A percentile compares a stretch with the other conserved stretches of the same genome.
Conservation (phyloP, 352 stramenopile genomes). For the Bremia lactucae region DNA sequence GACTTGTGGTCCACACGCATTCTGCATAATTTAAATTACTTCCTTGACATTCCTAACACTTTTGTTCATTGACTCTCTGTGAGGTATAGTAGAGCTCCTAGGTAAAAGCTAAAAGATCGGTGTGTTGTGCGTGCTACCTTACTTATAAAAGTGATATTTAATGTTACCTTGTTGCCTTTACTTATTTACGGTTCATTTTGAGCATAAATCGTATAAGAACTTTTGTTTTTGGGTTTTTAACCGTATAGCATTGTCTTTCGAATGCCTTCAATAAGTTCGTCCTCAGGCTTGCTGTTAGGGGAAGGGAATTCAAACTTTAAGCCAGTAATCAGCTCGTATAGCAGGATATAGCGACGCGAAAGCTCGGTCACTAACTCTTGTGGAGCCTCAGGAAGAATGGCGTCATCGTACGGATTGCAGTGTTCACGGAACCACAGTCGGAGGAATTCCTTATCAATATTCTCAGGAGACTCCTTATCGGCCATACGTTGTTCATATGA, state of each 20-base stretch:
- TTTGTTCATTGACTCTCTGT: too few relatives aligned
- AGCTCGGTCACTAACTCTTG: constrained; percentile 94
- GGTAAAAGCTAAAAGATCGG: too few relatives aligned
- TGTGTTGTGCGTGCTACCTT: too few relatives aligned
- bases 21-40: too few relatives aligned
- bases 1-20: too few relatives aligned
- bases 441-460: constrained; percentile 99
- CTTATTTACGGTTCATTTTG: too few relatives aligned
- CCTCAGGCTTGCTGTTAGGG: constrained; percentile 17
- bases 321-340: constrained; percentile 99
- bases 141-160: too few relatives aligned
- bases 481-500: constrained; percentile 87
- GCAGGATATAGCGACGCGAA: constrained; percentile 93
- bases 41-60: too few relatives aligned
- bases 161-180: too few relatives aligned
- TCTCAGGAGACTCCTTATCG: constrained; percentile 89
- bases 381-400: constrained; percentile 90
- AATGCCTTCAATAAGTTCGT: constrained; percentile 44
- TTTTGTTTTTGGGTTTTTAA: too few relatives aligned
- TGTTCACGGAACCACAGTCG: constrained; percentile 95
- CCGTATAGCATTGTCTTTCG: constrained; percentile 20
- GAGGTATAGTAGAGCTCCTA: too few relatives aligned
- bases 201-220: too few relatives aligned
- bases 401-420: constrained; percentile 98
- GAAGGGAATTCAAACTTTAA: constrained; percentile 86